phyloP scores from a whole-genome alignment of 2,329 filamentous ascomycete genomes.

The Colletotrichum godetiae region DNA sequence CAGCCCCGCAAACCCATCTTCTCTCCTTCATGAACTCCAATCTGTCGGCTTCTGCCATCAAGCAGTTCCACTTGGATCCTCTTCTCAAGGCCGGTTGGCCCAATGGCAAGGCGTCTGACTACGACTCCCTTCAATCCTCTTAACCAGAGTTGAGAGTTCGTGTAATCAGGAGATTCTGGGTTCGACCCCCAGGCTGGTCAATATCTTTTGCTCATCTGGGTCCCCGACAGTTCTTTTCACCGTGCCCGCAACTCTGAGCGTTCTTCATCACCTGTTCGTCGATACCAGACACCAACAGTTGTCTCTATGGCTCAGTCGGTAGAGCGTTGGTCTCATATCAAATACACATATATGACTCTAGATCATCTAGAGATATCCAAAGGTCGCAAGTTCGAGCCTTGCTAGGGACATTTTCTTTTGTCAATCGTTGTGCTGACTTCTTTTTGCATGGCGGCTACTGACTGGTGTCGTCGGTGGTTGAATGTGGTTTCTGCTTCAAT shows the following conservation, averaged over 20 bases:
- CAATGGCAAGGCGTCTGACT: conserved; percentile 57
- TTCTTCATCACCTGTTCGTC: neutral
- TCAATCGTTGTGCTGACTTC: too few relatives aligned
- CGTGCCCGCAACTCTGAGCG: too few relatives aligned
- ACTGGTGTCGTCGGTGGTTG: too few relatives aligned
- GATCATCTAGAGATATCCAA: conserved; percentile 17
- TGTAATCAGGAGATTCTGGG: conserved; percentile 36
- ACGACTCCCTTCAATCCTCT: conserved; percentile 40
- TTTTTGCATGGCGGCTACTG: neutral
- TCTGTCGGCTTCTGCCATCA: fast-evolving
- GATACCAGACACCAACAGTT: fast-evolving
- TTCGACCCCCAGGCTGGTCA: conserved; percentile 37
- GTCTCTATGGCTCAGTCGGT: conserved; percentile 20
- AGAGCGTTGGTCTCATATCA: conserved; percentile 12
- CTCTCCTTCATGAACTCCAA: neutral
- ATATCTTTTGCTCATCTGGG: neutral
- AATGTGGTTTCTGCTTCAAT: too few relatives aligned
- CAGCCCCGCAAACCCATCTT: neutral
- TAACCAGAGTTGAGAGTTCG: neutral
- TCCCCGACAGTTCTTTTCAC: neutral
- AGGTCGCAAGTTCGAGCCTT: conserved; percentile 28
- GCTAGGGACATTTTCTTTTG: conserved; percentile 11
- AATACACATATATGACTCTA: neutral
- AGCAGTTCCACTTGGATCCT: neutral
- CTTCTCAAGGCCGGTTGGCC: conserved; percentile 42